Evolutionary conservation across 345 rosid genomes (phyloP), one percentile per base, ranked within the genome.

Genomic region (Gossypium rotundifolium): DNA sequence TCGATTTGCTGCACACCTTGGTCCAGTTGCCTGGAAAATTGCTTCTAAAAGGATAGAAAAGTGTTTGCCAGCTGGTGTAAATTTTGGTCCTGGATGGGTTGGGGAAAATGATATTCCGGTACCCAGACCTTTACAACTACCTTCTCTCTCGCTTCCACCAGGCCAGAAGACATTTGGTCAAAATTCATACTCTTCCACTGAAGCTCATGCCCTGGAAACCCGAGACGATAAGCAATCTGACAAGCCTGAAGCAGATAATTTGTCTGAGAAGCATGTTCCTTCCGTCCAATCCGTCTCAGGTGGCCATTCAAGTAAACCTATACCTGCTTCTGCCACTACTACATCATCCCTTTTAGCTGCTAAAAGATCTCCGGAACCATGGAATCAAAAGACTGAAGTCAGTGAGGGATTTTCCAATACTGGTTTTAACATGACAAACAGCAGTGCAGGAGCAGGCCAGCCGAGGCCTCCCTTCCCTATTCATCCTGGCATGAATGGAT

Each of bases 31-130:
- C 76, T 92, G 93, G 97, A 84, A 80, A 81, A 70, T 83, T 16
- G 97, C 97, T 46, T 80, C 87, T 4, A 83, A 48, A 65, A 87
- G 79, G 74, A 89, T 89, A 70, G 87, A 85, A 63, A 84, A 68
- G 79, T 76, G 86, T 75, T 79, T 94, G 79, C 90, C 94, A 1
- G 74, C 79, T 13, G 97, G 87, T 48, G 73, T 77, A 14, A 79
- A 81, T 73, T 94, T 85, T 85, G 97, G 98, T 22, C 98, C 80
- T 1, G 97, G 97, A 60, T 92, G 98, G 97, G 90, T 94, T 48
- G 93, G 88, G 71, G 97, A 90, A 79, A 83, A 90, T 67, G 91
- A 85, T 48, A 55, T 85, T 46, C 70, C 82, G 44, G 84, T 83
- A 16, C 85, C 59, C 62, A 83, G 74, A 73, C 71, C 80, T 17